These are phyloP conservation scores for Scedosporium boydii DNA, from an alignment of 2,329 filamentous ascomycete genomes.

Conservation along the genomic window DNA sequence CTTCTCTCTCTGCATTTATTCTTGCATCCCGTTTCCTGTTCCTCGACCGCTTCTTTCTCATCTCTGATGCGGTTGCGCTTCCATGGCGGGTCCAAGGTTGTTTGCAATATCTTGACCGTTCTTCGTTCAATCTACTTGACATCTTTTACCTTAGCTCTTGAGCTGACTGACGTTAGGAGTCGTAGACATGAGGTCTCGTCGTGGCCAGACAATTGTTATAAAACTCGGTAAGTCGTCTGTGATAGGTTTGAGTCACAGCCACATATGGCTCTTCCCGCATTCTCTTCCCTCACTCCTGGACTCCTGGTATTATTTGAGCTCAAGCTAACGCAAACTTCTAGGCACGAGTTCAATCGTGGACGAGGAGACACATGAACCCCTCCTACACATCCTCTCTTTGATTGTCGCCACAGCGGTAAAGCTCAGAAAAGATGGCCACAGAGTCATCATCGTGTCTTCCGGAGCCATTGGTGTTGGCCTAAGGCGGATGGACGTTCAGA, in stretches of 20 bases:
- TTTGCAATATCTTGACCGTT: not conserved
- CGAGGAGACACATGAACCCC: conserved; percentile 86
- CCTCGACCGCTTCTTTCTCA: not conserved
- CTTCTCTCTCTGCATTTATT: not conserved
- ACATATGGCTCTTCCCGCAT: not conserved
- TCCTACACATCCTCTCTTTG: conserved; percentile 79
- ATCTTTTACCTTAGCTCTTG: not conserved
- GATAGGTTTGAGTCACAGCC: not conserved
- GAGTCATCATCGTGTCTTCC: conserved; percentile 92
- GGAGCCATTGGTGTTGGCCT: conserved; percentile 93
- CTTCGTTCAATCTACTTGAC: not conserved
- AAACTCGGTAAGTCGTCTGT: conserved; percentile 64
- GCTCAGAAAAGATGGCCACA: conserved; percentile 81
- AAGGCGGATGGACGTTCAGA: conserved; percentile 78
- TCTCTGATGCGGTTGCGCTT: not conserved
- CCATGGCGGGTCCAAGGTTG: not conserved
- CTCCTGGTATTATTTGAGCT: not conserved
- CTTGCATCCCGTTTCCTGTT: not conserved
- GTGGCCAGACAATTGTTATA: conserved; percentile 69
- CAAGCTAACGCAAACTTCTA: conserved; percentile 25
- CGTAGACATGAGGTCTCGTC: conserved; percentile 53
- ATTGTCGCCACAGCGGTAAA: conserved; percentile 92
- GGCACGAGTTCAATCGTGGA: conserved; percentile 99
- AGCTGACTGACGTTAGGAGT: not conserved
- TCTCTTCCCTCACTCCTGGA: not conserved